Evolutionary conservation across 768 basidiomycete species (phyloP), one percentile per base, ranked within the genome.

Genomic region (Rubroboletus pulcherrimus): DNA sequence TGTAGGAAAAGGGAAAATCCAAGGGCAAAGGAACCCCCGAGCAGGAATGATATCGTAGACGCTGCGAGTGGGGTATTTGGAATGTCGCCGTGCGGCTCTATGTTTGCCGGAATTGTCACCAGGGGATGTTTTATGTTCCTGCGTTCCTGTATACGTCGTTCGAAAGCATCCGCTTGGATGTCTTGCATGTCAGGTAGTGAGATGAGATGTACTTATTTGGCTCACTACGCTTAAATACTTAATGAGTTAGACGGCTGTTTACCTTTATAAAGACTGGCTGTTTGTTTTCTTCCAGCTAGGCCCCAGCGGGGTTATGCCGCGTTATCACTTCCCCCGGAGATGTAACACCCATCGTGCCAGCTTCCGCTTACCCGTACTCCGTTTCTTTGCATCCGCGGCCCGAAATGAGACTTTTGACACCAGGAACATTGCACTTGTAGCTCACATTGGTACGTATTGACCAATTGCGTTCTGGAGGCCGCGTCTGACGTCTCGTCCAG

Each of bases 51-150:
- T 62, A 97, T 85, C 31, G 81, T 77, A 0, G 91, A 83, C 1
- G 81, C 86, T 5, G 83, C 82, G 40, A 96, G 78, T 1, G 91
- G 93, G 14, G 96, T 96, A 67, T 98, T 95, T n/a, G 93, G 93
- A 49, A 93, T 84, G 59, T 73, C 77, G 61, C 85, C 86, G 41
- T 75, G 74, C 3, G 56, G 61, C 54, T 61, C 67, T 44, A 68
- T 63, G 34, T 69, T 67, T 8, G 68, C 61, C 4, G 89, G 87
- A 12, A 76, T 73, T 4, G 84, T 88, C 63, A 81, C 75, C 21
- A 91, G 74, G 4, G 84, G 58, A n/a, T 71, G 69, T 49, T 53
- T 57, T 34, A 60, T 55, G 38, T 70, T 63, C 52, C 65, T 70
- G 43, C 77, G 80, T 53, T 77, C 76, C 59, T 69, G 69, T 17